phyloP scores from a whole-genome alignment of 2,329 filamentous ascomycete genomes.

The Fusarium circinatum region DNA sequence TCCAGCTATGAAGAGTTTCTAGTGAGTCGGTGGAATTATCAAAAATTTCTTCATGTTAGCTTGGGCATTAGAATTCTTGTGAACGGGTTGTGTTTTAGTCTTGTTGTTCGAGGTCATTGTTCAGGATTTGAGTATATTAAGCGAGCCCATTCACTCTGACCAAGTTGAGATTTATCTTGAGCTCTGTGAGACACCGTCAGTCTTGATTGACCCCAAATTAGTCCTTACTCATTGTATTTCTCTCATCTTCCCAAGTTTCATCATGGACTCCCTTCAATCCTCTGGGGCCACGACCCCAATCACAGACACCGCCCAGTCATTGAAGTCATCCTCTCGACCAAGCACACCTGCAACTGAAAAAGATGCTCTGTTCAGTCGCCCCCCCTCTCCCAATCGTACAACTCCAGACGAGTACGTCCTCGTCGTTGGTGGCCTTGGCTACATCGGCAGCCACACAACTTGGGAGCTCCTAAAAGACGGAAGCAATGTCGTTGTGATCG shows the following conservation, averaged over 20 bases:
- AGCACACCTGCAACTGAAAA: neutral
- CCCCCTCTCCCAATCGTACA: neutral
- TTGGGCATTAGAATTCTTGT: too few species aligned
- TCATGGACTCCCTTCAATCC: neutral
- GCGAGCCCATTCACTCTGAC: too few species aligned
- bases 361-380: neutral
- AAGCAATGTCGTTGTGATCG: neutral
- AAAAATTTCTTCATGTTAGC: too few species aligned
- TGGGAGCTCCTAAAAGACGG: neutral
- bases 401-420: neutral
- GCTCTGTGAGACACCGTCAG: too few species aligned
- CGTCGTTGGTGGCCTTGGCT: constrained; percentile 6
- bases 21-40: too few species aligned
- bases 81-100: too few species aligned
- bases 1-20: too few species aligned
- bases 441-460: constrained; percentile 3
- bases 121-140: too few species aligned
- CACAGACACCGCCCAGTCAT: neutral
- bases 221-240: too few species aligned
- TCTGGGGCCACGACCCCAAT: neutral
- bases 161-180: too few species aligned
- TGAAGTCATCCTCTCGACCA: neutral
- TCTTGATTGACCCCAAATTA: too few species aligned
- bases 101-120: too few species aligned
- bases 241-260: neutral